phyloP scores from a whole-genome alignment of 768 basidiomycete genomes.

The Lactarius sp. region DNA sequence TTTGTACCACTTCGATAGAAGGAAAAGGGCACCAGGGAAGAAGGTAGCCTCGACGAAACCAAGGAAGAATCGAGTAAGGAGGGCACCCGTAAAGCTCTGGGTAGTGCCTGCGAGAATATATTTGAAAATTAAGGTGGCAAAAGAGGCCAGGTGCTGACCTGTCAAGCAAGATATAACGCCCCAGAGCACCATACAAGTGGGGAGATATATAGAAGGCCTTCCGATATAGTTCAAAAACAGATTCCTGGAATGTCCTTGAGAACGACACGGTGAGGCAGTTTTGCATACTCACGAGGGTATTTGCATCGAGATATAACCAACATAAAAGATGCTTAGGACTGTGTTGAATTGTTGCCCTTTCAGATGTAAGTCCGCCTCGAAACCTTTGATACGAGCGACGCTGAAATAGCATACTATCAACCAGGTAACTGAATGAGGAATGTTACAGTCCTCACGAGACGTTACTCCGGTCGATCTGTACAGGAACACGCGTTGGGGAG shows the following conservation, averaged over 20 bases:
- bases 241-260: slow-evolving; percentile 41
- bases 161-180: slow-evolving; percentile 46
- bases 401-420: slow-evolving; percentile 34
- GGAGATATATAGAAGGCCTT: slow-evolving; percentile 63
- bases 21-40: slow-evolving; percentile 62
- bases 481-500: background rate
- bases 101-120: slow-evolving; percentile 16
- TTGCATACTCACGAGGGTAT: slow-evolving; percentile 56
- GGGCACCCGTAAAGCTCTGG: slow-evolving; percentile 49
- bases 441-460: slow-evolving; percentile 42
- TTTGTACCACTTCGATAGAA: slow-evolving; percentile 70
- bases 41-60: slow-evolving; percentile 60
- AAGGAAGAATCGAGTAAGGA: slow-evolving; percentile 68
- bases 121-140: background rate
- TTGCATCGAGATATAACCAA: slow-evolving; percentile 77
- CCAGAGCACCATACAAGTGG: slow-evolving; percentile 66
- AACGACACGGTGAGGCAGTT: background rate
- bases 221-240: slow-evolving; percentile 66
- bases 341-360: slow-evolving; percentile 61
- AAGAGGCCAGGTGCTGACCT: slow-evolving; percentile 29
- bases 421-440: background rate
- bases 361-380: slow-evolving; percentile 62
- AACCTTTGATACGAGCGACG: slow-evolving; percentile 67
- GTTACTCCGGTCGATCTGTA: slow-evolving; percentile 68
- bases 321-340: slow-evolving; percentile 60